A percentile compares a stretch with the other conserved stretches of the same genome.
These are phyloP conservation scores for Aureobasidium sp. DNA, from an alignment of 2,329 filamentous ascomycete species.

Conservation along the genomic window DNA sequence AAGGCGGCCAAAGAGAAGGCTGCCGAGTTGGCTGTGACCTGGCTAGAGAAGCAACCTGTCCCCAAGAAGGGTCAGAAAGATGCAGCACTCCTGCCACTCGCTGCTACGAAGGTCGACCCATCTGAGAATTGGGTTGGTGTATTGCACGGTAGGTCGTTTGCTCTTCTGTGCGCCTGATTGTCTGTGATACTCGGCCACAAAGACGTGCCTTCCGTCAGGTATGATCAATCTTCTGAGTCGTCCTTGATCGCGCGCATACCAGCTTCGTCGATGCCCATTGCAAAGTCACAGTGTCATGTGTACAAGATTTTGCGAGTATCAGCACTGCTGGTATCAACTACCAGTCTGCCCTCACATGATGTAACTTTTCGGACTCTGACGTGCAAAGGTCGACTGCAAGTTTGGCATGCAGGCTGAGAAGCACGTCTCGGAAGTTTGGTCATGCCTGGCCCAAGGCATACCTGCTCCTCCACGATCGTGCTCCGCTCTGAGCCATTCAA, in stretches of 20 bases:
- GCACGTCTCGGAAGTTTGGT: neutral
- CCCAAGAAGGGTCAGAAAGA: neutral
- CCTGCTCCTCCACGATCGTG: neutral
- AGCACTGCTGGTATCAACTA: neutral
- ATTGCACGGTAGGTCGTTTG: slow-evolving; percentile 8
- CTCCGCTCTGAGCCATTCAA: neutral
- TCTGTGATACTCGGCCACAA: neutral
- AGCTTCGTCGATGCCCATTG: neutral
- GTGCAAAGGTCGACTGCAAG: neutral
- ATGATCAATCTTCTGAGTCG: neutral
- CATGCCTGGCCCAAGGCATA: neutral
- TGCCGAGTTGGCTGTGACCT: neutral
- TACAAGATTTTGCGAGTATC: neutral
- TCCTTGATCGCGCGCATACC: neutral
- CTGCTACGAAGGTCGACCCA: neutral
- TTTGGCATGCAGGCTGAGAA: neutral
- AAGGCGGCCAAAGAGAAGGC: slow-evolving; percentile 11
- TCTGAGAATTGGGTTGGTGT: slow-evolving; percentile 13
- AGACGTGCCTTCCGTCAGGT: neutral
- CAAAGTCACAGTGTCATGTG: neutral
- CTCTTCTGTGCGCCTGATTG: neutral
- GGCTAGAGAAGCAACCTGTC: neutral
- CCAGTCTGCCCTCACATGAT: neutral
- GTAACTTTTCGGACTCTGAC: neutral
- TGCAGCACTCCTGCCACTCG: neutral